Evolutionary conservation across 768 basidiomycete genomes (phyloP).

Genomic region (Trametes sanguinea): DNA sequence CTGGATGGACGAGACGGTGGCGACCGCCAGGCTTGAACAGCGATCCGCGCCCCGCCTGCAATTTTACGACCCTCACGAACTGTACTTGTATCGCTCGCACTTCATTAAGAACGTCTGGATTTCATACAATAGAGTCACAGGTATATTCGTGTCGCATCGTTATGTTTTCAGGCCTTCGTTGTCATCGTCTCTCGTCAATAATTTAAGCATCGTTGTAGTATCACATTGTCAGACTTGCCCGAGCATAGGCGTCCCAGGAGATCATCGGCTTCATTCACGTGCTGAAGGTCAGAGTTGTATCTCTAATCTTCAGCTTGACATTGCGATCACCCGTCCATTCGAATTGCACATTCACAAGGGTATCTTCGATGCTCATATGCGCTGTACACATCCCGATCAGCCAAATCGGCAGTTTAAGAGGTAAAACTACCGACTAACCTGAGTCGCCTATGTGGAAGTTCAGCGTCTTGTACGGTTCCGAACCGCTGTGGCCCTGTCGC

Average conservation of each 20-base stretch:
- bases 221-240: too few relatives aligned
- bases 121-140: neutral
- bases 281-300: slow-evolving; percentile 83
- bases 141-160: neutral
- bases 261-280: slow-evolving; percentile 43
- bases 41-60: neutral
- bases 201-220: too few relatives aligned
- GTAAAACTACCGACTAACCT: slow-evolving; percentile 47
- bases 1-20: neutral
- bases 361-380: slow-evolving; percentile 60
- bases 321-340: slow-evolving; percentile 86
- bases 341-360: slow-evolving; percentile 72
- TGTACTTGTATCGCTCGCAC: slow-evolving; percentile 3
- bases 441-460: slow-evolving; percentile 83
- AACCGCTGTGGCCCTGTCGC: slow-evolving; percentile 79
- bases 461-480: slow-evolving; percentile 86
- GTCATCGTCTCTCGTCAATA: neutral
- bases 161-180: neutral
- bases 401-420: neutral
- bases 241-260: too few relatives aligned
- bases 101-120: neutral
- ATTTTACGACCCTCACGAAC: neutral
- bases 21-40: slow-evolving; percentile 12
- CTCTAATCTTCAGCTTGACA: slow-evolving; percentile 80
- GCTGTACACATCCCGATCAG: slow-evolving; percentile 35